Conservation (phyloP, 345 rosid species). For the Brassica cretica region DNA sequence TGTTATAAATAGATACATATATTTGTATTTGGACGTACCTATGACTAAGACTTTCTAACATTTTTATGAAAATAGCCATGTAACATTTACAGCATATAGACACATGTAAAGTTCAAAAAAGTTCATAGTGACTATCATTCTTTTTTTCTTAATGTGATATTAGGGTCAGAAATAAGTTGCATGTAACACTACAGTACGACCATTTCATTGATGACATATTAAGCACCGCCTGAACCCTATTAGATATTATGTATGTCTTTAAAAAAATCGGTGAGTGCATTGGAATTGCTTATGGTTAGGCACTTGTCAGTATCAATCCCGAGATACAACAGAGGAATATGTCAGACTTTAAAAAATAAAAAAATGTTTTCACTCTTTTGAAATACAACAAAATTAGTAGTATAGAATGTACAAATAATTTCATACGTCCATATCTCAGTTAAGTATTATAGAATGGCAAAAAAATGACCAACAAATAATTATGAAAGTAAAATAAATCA, state of each 20-base stretch:
- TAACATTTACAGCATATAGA: neutral
- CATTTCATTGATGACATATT: neutral
- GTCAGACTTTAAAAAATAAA: neutral
- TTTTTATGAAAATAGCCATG: neutral
- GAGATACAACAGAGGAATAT: neutral
- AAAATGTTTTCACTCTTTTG: neutral
- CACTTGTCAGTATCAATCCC: slow-evolving; percentile 1
- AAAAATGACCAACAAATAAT: neutral
- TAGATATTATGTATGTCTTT: neutral
- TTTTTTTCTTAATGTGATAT: neutral
- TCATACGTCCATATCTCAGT: too few species aligned
- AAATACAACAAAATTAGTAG: neutral
- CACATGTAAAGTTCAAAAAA: neutral
- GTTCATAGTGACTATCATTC: neutral
- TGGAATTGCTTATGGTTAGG: neutral
- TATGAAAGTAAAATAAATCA: neutral
- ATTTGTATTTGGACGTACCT: neutral
- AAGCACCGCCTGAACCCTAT: neutral
- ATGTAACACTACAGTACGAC: slow-evolving; percentile 1
- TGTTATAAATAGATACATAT: neutral
- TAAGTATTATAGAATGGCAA: neutral
- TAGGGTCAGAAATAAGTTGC: neutral
- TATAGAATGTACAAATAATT: too few species aligned
- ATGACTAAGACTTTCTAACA: neutral
- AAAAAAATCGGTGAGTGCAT: neutral